A percentile compares a stretch with the other conserved stretches of the same genome.
Conservation (phyloP, 2,329 filamentous ascomycete species). For the Sarocladiaceae sp. region DNA sequence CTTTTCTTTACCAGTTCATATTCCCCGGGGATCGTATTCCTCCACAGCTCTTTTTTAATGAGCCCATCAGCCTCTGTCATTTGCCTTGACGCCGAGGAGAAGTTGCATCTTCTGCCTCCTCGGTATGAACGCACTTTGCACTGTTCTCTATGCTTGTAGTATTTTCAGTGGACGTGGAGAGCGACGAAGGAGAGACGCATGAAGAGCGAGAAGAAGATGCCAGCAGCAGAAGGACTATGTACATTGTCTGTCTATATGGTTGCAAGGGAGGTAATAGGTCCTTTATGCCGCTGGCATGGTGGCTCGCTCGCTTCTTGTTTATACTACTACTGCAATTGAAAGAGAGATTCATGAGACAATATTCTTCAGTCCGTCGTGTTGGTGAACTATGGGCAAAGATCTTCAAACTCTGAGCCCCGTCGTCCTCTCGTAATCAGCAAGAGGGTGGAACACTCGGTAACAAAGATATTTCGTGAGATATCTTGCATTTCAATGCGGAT, state of each 20-base stretch:
- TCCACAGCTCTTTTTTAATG: conserved; percentile 9
- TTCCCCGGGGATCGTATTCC: conserved; percentile 4
- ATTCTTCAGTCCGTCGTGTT: too few relatives aligned
- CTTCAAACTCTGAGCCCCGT: too few relatives aligned
- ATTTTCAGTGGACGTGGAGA: conserved; percentile 4
- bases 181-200: background rate
- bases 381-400: too few relatives aligned
- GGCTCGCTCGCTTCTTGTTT: background rate
- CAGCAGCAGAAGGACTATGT: background rate
- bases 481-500: too few relatives aligned
- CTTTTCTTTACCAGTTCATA: conserved; percentile 9
- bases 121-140: background rate
- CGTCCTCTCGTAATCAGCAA: too few relatives aligned
- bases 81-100: too few relatives aligned
- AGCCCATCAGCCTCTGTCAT: background rate
- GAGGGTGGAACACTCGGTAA: too few relatives aligned
- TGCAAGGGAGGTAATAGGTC: too few relatives aligned
- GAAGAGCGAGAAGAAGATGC: background rate
- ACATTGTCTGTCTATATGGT: background rate
- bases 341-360: background rate
- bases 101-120: background rate
- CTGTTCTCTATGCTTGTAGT: conserved; percentile 4
- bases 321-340: conserved; percentile 6
- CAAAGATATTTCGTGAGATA: too few relatives aligned
- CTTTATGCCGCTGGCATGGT: background rate